phyloP scores from a whole-genome alignment of 78 protist species.

The Dictyostelium brefeldianum region DNA sequence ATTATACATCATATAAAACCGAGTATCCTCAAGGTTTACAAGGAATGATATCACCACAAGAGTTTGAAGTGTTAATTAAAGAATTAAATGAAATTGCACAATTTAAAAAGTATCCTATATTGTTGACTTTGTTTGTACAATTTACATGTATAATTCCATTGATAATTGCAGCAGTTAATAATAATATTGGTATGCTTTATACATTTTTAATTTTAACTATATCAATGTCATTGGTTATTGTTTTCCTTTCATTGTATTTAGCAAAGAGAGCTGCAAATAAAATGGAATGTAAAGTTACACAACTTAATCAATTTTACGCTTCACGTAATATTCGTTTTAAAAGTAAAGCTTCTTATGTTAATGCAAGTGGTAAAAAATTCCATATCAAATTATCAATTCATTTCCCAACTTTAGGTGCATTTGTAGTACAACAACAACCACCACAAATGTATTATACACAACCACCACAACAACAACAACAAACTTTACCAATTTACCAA shows the following conservation, averaged over 20 bases:
- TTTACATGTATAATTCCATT: not conserved
- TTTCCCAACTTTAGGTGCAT: not conserved
- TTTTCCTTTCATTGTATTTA: not conserved
- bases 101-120: not conserved
- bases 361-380: not conserved
- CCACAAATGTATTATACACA: slow-evolving; percentile 18
- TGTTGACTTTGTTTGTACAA: not conserved
- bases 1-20: not conserved
- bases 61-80: not conserved
- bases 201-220: not conserved
- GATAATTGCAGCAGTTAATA: not conserved
- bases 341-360: not conserved
- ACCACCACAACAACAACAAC: slow-evolving; percentile 4
- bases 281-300: not conserved
- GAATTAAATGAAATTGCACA: not conserved
- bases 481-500: too few relatives aligned
- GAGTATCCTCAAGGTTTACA: not conserved
- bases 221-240: not conserved
- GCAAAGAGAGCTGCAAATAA: not conserved
- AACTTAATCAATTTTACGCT: not conserved
- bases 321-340: not conserved
- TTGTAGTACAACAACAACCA: not conserved
- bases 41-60: not conserved
- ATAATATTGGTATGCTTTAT: not conserved
- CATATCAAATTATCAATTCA: not conserved